phyloP scores from a whole-genome alignment of 2,329 filamentous ascomycete species.

The Coniochaeta sp. region DNA sequence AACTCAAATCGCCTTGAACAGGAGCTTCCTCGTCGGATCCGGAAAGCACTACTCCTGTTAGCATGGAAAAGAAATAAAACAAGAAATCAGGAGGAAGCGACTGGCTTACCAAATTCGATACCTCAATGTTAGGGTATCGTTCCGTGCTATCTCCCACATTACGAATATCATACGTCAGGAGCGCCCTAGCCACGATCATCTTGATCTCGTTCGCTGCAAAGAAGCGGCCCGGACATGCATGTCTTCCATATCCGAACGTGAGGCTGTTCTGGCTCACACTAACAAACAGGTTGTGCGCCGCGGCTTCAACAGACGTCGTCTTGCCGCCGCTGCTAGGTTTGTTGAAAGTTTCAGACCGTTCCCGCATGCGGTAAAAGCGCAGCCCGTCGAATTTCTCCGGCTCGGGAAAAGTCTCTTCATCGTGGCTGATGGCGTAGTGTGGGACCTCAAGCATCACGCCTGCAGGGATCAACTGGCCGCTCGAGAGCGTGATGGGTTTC shows the following conservation, averaged over 20 bases:
- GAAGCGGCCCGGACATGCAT: constrained; percentile 30
- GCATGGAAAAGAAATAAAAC: neutral
- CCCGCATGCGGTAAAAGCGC: constrained; percentile 28
- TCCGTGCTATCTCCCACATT: constrained; percentile 13
- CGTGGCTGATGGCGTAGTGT: constrained; percentile 24
- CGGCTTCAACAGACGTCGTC: constrained; percentile 16
- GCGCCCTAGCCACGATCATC: constrained; percentile 20
- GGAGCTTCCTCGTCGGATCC: constrained; percentile 13
- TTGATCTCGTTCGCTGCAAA: constrained; percentile 30
- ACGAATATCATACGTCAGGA: constrained; percentile 21
- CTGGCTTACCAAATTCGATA: constrained; percentile 9
- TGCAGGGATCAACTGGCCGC: constrained; percentile 40
- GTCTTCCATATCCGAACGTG: constrained; percentile 30
- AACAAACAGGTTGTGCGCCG: constrained; percentile 31
- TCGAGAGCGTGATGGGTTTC: constrained; percentile 42
- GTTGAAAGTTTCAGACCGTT: constrained; percentile 9
- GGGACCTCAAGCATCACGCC: constrained; percentile 36
- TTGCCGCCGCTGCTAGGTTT: constrained; percentile 8
- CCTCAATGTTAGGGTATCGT: constrained; percentile 17
- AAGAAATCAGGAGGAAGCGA: constrained; percentile 3
- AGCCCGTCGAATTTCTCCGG: constrained; percentile 29
- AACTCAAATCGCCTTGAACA: constrained; percentile 12
- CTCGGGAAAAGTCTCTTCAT: constrained; percentile 26
- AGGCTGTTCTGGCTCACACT: constrained; percentile 22
- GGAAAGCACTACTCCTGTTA: constrained; percentile 10